Evolutionary conservation across 192 early-diverging fungal species (phyloP).

Genomic region (Oehlia diaphana): DNA sequence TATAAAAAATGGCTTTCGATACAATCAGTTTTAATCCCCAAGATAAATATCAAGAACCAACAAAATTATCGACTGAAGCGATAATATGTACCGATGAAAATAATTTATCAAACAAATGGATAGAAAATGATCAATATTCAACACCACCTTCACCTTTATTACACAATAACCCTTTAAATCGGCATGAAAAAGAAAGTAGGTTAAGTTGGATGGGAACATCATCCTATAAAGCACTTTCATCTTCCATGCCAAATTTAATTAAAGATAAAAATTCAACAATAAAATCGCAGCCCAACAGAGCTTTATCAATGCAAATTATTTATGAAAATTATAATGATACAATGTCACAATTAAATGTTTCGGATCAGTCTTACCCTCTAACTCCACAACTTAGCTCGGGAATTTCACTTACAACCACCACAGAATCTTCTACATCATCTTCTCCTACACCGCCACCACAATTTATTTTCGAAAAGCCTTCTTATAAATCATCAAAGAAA

Average conservation of each 20-base stretch:
- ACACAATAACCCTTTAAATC: background rate
- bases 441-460: background rate
- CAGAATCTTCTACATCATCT: background rate
- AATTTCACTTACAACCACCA: background rate
- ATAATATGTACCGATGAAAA: background rate
- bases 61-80: background rate
- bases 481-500: background rate
- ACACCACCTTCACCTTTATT: background rate
- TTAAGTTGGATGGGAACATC: no score
- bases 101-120: background rate
- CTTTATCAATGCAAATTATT: background rate
- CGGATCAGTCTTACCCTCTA: background rate
- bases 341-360: background rate
- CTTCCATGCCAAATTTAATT: background rate
- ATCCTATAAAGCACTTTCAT: background rate
- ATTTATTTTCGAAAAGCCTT: constrained; percentile 17
- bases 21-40: background rate
- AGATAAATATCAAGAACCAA: background rate
- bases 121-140: background rate
- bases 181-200: background rate
- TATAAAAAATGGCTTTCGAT: background rate
- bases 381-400: constrained; percentile 11
- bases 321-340: background rate
- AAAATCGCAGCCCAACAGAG: background rate
- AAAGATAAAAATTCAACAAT: background rate